phyloP scores from a whole-genome alignment of 2,329 filamentous ascomycete genomes.

The Ophiostoma ips region DNA sequence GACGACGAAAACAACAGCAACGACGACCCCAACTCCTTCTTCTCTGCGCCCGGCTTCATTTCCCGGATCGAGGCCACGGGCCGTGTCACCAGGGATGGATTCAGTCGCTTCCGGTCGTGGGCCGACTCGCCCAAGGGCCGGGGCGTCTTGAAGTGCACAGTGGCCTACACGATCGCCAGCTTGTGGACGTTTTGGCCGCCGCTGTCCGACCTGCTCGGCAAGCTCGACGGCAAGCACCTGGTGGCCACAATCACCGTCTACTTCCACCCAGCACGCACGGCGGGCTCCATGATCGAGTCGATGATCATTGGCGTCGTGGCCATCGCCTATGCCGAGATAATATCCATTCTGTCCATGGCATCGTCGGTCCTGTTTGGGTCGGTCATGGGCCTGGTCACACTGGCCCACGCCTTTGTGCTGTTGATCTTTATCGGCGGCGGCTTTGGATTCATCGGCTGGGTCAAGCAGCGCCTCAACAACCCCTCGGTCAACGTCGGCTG shows the following conservation, averaged over 20 bases:
- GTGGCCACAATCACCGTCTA: constrained; percentile 91
- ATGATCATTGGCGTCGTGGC: constrained; percentile 62
- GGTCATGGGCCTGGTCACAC: constrained; percentile 46
- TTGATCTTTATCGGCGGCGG: constrained; percentile 76
- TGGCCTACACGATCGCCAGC: constrained; percentile 79
- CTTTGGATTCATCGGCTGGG: constrained; percentile 77
- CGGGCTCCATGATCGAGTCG: constrained; percentile 82
- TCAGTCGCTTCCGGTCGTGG: constrained; percentile 40
- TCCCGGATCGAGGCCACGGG: constrained; percentile 1
- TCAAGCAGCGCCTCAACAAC: constrained; percentile 65
- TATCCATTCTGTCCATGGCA: constrained; percentile 79
- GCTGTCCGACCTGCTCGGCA: constrained; percentile 60
- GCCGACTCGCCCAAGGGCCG: constrained; percentile 58
- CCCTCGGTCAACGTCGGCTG: constrained; percentile 74
- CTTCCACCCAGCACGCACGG: constrained; percentile 77
- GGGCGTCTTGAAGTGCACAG: constrained; percentile 76
- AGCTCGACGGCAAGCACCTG: constrained; percentile 84
- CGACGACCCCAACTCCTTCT: constrained; percentile 21
- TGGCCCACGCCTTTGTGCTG: constrained; percentile 69
- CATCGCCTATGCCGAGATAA: constrained; percentile 61
- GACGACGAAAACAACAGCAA: constrained; percentile 16
- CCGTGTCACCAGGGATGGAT: neutral
- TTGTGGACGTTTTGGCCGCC: constrained; percentile 70
- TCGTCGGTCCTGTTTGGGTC: constrained; percentile 66
- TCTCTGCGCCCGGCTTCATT: constrained; percentile 21